These are phyloP conservation scores for Pleurotus platypus DNA, from an alignment of 768 basidiomycete genomes.

Conservation along the genomic window DNA sequence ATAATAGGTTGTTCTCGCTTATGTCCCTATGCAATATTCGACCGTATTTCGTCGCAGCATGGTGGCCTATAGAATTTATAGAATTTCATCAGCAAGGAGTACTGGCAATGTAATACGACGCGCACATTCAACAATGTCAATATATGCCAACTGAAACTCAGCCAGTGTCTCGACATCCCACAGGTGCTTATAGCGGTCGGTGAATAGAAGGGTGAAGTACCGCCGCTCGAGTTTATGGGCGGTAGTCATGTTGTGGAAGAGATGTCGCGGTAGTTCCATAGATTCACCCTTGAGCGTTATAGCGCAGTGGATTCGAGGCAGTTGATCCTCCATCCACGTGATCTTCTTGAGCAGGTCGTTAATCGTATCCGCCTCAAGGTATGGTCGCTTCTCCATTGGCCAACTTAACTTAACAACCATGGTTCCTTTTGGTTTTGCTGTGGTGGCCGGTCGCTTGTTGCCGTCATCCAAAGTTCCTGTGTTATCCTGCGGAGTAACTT, in stretches of 20 bases:
- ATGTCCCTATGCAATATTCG: conserved; percentile 26
- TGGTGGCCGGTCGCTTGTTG: too few species aligned
- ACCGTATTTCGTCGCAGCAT: conserved; percentile 15
- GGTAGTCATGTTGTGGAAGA: neutral
- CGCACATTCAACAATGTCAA: conserved; percentile 29
- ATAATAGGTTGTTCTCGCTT: conserved; percentile 28
- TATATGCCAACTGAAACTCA: conserved; percentile 23
- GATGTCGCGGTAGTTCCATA: conserved; percentile 11
- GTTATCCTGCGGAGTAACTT: neutral
- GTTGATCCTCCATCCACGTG: conserved; percentile 11
- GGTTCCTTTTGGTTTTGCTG: neutral
- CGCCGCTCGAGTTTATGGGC: conserved; percentile 9
- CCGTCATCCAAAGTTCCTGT: neutral
- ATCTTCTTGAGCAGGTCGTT: conserved; percentile 4
- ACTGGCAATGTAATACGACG: neutral
- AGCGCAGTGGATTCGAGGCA: conserved; percentile 10
- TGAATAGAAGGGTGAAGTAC: conserved; percentile 14
- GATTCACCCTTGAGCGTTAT: conserved; percentile 1
- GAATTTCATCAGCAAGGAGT: neutral
- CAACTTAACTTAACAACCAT: conserved; percentile 15
- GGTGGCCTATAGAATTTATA: conserved; percentile 18
- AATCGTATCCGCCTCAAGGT: conserved; percentile 10
- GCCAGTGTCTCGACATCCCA: conserved; percentile 17
- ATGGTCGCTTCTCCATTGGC: conserved; percentile 8
- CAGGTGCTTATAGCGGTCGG: conserved; percentile 16